These are phyloP conservation scores for Hsuehochloa calcarea DNA, from an alignment of 176 grass and related monocot species.

Conservation along the genomic window DNA sequence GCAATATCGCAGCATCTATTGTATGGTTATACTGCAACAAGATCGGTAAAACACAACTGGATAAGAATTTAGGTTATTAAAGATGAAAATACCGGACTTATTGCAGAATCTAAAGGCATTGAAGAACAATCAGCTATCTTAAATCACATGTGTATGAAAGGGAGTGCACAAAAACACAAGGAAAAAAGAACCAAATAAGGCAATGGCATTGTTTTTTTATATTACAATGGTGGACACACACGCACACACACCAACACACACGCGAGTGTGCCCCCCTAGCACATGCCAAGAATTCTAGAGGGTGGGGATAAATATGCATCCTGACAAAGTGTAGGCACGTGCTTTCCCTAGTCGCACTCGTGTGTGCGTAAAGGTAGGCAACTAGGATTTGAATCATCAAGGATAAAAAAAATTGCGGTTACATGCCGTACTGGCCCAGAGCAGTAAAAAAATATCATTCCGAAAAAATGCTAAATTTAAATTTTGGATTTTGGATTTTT, in stretches of 20 bases:
- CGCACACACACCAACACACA: background rate
- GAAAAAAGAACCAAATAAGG: background rate
- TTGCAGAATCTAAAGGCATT: background rate
- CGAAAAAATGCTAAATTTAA: no score
- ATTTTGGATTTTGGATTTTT: no score
- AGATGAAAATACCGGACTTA: background rate
- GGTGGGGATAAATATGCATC: background rate
- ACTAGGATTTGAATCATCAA: background rate
- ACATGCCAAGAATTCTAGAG: background rate
- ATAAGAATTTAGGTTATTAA: background rate
- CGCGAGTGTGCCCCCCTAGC: background rate
- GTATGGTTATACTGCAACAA: background rate
- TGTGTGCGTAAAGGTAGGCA: background rate
- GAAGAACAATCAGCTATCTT: conserved; percentile 1
- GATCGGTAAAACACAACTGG: background rate
- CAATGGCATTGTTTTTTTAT: background rate
- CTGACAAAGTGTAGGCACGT: background rate
- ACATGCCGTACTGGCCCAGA: no score
- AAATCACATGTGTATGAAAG: background rate
- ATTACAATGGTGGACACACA: background rate
- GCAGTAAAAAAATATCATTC: no score
- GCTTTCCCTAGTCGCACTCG: background rate
- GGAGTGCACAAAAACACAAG: background rate
- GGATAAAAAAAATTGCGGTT: no score
- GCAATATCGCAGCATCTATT: background rate